Evolutionary conservation across 2,329 filamentous ascomycete genomes (phyloP).

Genomic region (Parastagonospora nodorum): DNA sequence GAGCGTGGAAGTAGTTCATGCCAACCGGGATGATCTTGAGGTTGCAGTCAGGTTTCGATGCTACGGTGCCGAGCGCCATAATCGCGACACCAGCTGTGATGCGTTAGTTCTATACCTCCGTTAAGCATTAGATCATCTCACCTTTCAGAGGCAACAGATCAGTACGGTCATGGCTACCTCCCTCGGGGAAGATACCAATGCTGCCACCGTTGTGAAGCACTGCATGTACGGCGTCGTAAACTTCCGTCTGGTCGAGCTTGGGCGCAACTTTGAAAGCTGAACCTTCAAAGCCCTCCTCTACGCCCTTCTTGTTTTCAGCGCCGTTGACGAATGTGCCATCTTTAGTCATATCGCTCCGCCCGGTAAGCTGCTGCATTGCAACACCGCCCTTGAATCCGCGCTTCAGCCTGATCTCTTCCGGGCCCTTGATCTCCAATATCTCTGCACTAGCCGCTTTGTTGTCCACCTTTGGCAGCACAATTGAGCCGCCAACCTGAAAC

Average conservation of each 20-base stretch:
- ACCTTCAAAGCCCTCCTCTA: conserved; percentile 67
- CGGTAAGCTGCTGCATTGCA: conserved; percentile 80
- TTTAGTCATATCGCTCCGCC: conserved; percentile 72
- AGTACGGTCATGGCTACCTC: conserved; percentile 92
- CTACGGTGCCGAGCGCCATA: conserved; percentile 92
- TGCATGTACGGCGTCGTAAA: conserved; percentile 91
- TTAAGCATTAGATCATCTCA: conserved; percentile 5
- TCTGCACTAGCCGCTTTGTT: conserved; percentile 81
- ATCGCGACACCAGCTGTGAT: conserved; percentile 84
- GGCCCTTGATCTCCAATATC: conserved; percentile 78
- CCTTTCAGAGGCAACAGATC: conserved; percentile 85
- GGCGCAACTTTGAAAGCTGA: conserved; percentile 86
- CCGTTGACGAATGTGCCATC: conserved; percentile 66
- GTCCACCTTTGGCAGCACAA: conserved; percentile 85
- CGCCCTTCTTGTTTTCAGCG: conserved; percentile 58
- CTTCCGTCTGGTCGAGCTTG: conserved; percentile 90
- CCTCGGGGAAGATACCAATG: conserved; percentile 96
- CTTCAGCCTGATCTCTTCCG: conserved; percentile 83
- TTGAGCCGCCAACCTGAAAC: conserved; percentile 67
- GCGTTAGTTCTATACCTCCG: conserved; percentile 18
- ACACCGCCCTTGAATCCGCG: conserved; percentile 81
- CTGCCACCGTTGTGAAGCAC: conserved; percentile 82
- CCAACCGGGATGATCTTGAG: conserved; percentile 95
- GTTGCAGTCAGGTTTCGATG: conserved; percentile 82
- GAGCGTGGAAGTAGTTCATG: conserved; percentile 99